phyloP scores from a whole-genome alignment of 768 basidiomycete species.

The Cystofilobasidium capitatum region DNA sequence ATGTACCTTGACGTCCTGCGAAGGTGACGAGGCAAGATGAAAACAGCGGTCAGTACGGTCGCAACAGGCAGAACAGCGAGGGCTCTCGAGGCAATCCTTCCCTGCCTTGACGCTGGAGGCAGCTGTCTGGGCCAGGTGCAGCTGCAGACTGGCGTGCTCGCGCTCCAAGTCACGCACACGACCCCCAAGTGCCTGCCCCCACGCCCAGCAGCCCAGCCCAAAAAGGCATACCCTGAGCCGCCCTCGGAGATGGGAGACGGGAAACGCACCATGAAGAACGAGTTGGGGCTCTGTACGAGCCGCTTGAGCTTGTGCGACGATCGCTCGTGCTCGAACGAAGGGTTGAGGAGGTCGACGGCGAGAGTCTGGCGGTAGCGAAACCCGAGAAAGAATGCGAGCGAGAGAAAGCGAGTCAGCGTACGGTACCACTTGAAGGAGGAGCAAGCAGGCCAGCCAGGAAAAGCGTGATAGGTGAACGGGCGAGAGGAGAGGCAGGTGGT shows the following conservation, averaged over 20 bases:
- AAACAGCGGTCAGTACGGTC: not conserved
- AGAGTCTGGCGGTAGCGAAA: too few relatives aligned
- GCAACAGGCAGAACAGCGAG: not conserved
- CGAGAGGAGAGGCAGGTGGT: too few relatives aligned
- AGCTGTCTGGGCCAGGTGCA: too few relatives aligned
- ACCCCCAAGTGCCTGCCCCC: not conserved
- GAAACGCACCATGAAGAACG: slow-evolving; percentile 73
- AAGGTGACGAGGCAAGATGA: not conserved
- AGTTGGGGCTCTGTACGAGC: slow-evolving; percentile 95
- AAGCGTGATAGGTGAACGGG: too few relatives aligned
- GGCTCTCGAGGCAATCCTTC: not conserved
- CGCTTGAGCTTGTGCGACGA: slow-evolving; percentile 98
- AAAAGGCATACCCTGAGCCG: not conserved
- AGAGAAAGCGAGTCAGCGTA: too few relatives aligned
- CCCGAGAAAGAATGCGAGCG: too few relatives aligned
- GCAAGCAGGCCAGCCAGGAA: too few relatives aligned
- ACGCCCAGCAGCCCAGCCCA: not conserved
- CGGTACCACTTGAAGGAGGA: too few relatives aligned
- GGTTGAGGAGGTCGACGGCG: slow-evolving; percentile 96
- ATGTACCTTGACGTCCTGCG: slow-evolving; percentile 80
- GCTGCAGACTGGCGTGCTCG: not conserved
- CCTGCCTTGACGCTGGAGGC: not conserved
- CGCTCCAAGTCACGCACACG: not conserved
- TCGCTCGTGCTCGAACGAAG: slow-evolving; percentile 72
- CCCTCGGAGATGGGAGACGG: not conserved